Percentiles rank a stretch among this genome's conserved stretches.
phyloP scores from a whole-genome alignment of 2,329 filamentous ascomycete species.

The Ophiocordyceps sinensis region DNA sequence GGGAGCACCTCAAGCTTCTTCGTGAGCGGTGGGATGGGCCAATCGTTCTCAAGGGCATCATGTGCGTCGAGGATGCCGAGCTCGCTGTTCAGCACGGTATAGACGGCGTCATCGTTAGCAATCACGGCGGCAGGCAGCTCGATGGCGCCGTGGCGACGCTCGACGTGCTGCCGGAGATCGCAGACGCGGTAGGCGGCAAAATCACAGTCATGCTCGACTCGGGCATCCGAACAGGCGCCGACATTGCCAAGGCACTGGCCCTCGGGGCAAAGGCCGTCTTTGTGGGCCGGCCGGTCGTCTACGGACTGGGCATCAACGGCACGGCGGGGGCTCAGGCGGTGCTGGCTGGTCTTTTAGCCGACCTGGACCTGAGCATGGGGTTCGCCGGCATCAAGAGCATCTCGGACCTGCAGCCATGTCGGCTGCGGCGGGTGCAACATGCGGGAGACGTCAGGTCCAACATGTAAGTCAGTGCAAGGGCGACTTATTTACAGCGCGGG shows the following conservation, averaged over 20 bases:
- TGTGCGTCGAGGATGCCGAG: slow-evolving; percentile 24
- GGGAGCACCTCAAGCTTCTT: slow-evolving; percentile 47
- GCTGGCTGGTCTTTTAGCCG: slow-evolving; percentile 24
- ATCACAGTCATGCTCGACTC: slow-evolving; percentile 39
- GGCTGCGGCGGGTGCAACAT: slow-evolving; percentile 18
- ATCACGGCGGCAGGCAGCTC: slow-evolving; percentile 27
- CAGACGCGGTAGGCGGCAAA: slow-evolving; percentile 41
- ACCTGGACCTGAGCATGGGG: slow-evolving; percentile 38
- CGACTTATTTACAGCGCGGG: too few relatives aligned
- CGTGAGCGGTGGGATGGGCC: slow-evolving; percentile 44
- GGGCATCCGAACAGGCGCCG: slow-evolving; percentile 24
- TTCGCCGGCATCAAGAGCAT: slow-evolving; percentile 33
- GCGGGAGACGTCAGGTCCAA: slow-evolving; percentile 18
- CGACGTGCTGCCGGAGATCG: slow-evolving; percentile 29
- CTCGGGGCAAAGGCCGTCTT: slow-evolving; percentile 26
- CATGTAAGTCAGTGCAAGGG: slow-evolving; percentile 8
- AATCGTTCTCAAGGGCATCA: slow-evolving; percentile 26
- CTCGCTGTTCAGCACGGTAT: slow-evolving; percentile 21
- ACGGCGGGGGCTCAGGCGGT: slow-evolving; percentile 40
- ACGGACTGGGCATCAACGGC: slow-evolving; percentile 20
- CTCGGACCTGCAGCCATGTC: slow-evolving; percentile 18
- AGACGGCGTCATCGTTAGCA: slow-evolving; percentile 25
- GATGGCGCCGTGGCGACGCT: slow-evolving; percentile 33
- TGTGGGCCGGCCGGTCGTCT: slow-evolving; percentile 26
- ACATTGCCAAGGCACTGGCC: slow-evolving; percentile 24